A percentile compares a stretch with the other conserved stretches of the same genome.
These are phyloP conservation scores for Yarrowia galli DNA, from an alignment of 1,139 yeast species.

Conservation along the genomic window DNA sequence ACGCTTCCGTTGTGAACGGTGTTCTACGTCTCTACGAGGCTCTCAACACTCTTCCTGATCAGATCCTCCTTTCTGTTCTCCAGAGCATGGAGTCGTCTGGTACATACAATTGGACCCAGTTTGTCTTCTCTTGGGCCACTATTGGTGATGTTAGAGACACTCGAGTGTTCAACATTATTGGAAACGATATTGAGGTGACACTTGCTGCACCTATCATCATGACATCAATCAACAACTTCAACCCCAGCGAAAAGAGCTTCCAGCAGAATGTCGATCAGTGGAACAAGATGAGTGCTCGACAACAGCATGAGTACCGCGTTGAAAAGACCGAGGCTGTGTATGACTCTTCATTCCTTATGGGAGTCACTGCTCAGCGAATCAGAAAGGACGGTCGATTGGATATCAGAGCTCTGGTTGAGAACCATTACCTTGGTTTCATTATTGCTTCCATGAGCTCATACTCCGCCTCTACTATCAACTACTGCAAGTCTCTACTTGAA, in stretches of 20 bases:
- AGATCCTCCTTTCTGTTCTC: constrained; percentile 63
- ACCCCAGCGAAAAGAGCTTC: constrained; percentile 21
- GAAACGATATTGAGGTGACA: constrained; percentile 25
- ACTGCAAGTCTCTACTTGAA: constrained; percentile 23
- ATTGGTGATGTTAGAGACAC: constrained; percentile 39
- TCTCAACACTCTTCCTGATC: constrained; percentile 65
- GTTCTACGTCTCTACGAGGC: constrained; percentile 67
- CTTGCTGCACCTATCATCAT: constrained; percentile 9
- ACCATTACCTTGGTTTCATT: constrained; percentile 64
- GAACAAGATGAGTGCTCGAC: background rate
- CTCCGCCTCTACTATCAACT: background rate
- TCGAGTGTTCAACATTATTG: constrained; percentile 22
- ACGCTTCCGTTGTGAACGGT: constrained; percentile 47
- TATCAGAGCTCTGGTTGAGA: constrained; percentile 64
- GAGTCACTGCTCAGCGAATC: constrained; percentile 47
- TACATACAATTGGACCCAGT: constrained; percentile 38
- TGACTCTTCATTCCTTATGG: constrained; percentile 48
- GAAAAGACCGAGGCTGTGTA: constrained; percentile 41
- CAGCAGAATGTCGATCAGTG: constrained; percentile 1
- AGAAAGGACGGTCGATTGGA: constrained; percentile 54
- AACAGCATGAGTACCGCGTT: background rate
- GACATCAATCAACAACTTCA: constrained; percentile 9
- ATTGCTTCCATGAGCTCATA: constrained; percentile 56
- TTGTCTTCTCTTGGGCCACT: constrained; percentile 37
- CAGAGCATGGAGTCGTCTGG: constrained; percentile 30